Percentiles rank a stretch among this genome's conserved stretches.
These are phyloP conservation scores for Penicillium flavigenum DNA, from an alignment of 495 filamentous ascomycete species.

Conservation along the genomic window DNA sequence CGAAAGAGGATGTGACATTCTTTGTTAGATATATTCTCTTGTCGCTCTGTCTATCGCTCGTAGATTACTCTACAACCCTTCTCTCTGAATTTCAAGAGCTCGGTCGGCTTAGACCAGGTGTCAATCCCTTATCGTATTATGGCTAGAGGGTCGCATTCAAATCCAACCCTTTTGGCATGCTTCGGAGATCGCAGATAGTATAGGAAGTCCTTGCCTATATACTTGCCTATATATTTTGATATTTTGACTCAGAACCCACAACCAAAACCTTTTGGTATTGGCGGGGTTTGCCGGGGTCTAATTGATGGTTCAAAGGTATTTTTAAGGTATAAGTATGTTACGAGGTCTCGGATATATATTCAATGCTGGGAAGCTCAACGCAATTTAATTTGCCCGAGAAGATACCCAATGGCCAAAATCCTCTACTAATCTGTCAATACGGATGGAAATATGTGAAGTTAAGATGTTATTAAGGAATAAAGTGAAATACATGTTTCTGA, in stretches of 20 bases:
- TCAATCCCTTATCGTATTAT: conserved; percentile 13
- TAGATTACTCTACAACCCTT: conserved; percentile 13
- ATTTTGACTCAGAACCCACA: too few relatives aligned
- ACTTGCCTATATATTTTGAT: too few relatives aligned
- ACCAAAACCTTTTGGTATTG: too few relatives aligned
- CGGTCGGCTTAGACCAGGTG: conserved; percentile 22
- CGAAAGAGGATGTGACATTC: conserved; percentile 22
- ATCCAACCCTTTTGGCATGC: conserved; percentile 22
- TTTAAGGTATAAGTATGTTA: too few relatives aligned
- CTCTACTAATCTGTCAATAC: not conserved
- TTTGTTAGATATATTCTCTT: conserved; percentile 26
- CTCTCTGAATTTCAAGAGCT: conserved; percentile 14
- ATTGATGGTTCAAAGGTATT: too few relatives aligned
- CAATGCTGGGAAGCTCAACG: not conserved
- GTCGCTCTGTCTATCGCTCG: conserved; percentile 14
- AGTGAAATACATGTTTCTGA: not conserved
- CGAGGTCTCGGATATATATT: not conserved
- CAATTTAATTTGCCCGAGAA: not conserved
- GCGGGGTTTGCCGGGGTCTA: too few relatives aligned
- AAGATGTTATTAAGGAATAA: not conserved
- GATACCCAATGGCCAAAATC: not conserved
- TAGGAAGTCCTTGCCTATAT: too few relatives aligned
- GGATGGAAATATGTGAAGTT: not conserved
- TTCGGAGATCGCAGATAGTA: not conserved
- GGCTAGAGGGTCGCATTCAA: conserved; percentile 19